A percentile compares a stretch with the other conserved stretches of the same genome.
These are phyloP conservation scores for Pythium dissotocum DNA, from an alignment of 352 stramenopile genomes.

Conservation along the genomic window DNA sequence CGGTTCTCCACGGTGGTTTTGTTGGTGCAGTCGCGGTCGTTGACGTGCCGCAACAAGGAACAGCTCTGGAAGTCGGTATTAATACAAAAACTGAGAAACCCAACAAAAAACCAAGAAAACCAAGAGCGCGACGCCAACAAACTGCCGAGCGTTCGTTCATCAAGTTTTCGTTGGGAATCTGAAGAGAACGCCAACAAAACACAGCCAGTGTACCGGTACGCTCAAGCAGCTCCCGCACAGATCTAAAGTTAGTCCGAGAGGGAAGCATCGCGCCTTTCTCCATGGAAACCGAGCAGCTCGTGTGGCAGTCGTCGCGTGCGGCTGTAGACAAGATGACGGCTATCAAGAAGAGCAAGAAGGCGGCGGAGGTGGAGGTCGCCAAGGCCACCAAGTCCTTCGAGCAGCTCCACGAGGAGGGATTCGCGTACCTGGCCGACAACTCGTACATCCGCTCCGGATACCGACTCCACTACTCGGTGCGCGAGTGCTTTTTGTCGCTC, in stretches of 20 bases:
- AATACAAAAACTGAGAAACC: neutral
- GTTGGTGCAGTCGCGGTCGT: constrained; percentile 4
- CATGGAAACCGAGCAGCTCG: constrained; percentile 28
- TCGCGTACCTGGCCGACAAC: constrained; percentile 83
- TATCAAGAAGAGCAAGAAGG: constrained; percentile 17
- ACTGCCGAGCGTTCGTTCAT: neutral
- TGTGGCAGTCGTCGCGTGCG: constrained; percentile 33
- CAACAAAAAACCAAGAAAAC: constrained; percentile 5
- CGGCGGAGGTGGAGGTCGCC: constrained; percentile 1
- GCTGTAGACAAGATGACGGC: constrained; percentile 5
- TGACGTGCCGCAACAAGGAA: constrained; percentile 6
- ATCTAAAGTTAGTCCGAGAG: neutral
- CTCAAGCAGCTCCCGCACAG: neutral
- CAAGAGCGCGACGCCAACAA: constrained; percentile 1
- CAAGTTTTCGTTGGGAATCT: neutral
- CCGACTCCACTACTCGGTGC: constrained; percentile 78
- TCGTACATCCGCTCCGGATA: constrained; percentile 88
- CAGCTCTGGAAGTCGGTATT: neutral
- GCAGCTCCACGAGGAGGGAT: constrained; percentile 74
- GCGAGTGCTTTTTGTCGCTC: constrained; percentile 76
- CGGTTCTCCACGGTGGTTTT: constrained; percentile 7
- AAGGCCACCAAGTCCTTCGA: constrained; percentile 57
- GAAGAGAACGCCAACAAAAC: neutral
- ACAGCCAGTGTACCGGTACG: neutral
- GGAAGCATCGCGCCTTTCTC: neutral